Evolutionary conservation across 2,329 filamentous ascomycete species (phyloP), one percentile per base, ranked within the genome.

Genomic region (Arthrobotrys musiformis): DNA sequence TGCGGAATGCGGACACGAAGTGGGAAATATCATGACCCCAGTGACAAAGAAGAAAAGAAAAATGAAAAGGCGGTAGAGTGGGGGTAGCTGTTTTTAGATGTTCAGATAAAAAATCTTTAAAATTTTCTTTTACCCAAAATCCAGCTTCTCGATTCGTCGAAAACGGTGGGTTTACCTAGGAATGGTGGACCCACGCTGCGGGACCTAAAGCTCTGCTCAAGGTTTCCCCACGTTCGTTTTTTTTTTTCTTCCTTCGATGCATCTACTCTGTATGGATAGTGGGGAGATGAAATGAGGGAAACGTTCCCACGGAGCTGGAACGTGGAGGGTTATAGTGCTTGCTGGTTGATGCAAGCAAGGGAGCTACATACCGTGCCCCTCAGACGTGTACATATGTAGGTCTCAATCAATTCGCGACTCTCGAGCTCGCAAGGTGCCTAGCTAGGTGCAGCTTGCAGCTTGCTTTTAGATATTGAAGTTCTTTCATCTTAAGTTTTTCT

Each of bases 221-320:
- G 73, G 73, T 70, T 68, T 77, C 73, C 73, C 73, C 73, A 77
- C 67, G 73, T 77, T 70, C 61, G 19, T 73, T 26, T 40, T 42
- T 42, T 6, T 42, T 42, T 42, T 6, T 42, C 30, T 33, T 9
- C 2, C 19, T 56, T 58, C 61, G 56, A 66, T 66, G 69, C 69
- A 73, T 61, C 40, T 70, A 30, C 42, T 60, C 8, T 30, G 48
- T 52, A 52, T n/a, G 66, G 50, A 50, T 77, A 46, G 73, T 70
- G 64, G 66, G 48, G 58, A 70, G 40, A 70, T 77, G 52, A 70
- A 70, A 70, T 70, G 66, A 56, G 66, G 50, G 66, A 70, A 70
- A 48, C 40, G 40, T 42, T 42, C 64, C 73, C 73, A 77, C 66
- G 73, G 73, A 77, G 66, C 50, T 66, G 73, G 73, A 77, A 77